Conservation (phyloP, 1,284 basidiomycete genomes). For the Schizopora paradoxa region DNA sequence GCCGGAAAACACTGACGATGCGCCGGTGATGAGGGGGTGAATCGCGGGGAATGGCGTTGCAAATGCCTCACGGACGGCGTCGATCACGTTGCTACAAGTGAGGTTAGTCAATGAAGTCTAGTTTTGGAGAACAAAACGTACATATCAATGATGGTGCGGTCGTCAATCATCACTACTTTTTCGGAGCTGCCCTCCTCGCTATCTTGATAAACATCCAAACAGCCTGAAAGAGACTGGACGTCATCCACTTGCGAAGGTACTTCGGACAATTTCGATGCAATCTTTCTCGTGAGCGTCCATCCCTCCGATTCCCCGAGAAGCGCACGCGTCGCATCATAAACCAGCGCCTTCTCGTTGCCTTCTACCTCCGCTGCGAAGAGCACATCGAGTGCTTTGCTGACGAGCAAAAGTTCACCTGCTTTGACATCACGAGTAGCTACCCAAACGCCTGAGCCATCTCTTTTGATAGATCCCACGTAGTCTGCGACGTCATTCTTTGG, state of each 20-base stretch:
- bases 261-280: conserved; percentile 2
- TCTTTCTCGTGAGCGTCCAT: conserved; percentile 10
- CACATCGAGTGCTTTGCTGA: conserved; percentile 11
- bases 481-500: conserved; percentile 13
- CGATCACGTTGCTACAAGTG: conserved; percentile 4
- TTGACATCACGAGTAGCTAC: conserved; percentile 4
- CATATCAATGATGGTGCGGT: conserved; percentile 10
- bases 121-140: conserved; percentile 1
- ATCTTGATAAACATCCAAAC: conserved; percentile 8
- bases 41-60: conserved; percentile 9
- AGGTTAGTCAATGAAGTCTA: background rate
- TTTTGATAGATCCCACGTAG: conserved; percentile 7
- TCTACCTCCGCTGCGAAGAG: conserved; percentile 12
- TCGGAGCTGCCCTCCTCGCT: background rate
- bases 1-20: conserved; percentile 3
- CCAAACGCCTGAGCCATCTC: conserved; percentile 3
- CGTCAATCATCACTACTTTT: background rate
- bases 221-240: conserved; percentile 4
- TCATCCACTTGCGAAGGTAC: background rate
- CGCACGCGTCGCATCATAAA: conserved; percentile 9
- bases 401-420: conserved; percentile 14
- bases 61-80: conserved; percentile 11
- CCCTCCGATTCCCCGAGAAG: conserved; percentile 10
- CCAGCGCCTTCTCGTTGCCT: conserved; percentile 5
- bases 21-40: conserved; percentile 6